Evolutionary conservation across 2,329 filamentous ascomycete genomes (phyloP).

Genomic region (Beauveria brongniartii): DNA sequence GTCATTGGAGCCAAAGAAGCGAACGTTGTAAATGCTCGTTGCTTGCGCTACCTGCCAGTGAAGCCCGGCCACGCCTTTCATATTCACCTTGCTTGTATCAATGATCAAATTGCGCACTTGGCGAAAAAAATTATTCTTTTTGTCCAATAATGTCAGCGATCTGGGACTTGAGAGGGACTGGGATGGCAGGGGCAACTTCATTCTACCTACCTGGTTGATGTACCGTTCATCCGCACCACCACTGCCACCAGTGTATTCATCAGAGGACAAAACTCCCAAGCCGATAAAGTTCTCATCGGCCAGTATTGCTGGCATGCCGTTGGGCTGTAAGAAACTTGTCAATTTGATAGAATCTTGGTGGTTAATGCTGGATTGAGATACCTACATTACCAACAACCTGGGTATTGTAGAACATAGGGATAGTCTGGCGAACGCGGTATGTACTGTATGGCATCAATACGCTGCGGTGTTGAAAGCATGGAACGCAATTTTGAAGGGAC

Average conservation of each 20-base stretch:
- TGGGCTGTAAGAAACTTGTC: constrained; percentile 25
- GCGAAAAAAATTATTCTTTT: constrained; percentile 54
- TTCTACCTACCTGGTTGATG: constrained; percentile 14
- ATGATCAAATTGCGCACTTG: constrained; percentile 55
- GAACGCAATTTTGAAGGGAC: not conserved
- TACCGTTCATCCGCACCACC: constrained; percentile 25
- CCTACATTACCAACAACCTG: constrained; percentile 3
- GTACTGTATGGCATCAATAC: not conserved
- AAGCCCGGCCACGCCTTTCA: constrained; percentile 34
- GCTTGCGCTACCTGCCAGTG: constrained; percentile 57
- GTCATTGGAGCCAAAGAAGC: constrained; percentile 35
- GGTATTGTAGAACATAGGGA: constrained; percentile 13
- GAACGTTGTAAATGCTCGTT: constrained; percentile 40
- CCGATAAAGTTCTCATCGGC: constrained; percentile 43
- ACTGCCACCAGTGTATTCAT: constrained; percentile 16
- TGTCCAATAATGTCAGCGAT: constrained; percentile 18
- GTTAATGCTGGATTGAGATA: not conserved
- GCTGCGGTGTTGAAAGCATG: not conserved
- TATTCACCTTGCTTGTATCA: constrained; percentile 34
- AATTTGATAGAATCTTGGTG: not conserved
- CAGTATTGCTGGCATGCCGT: constrained; percentile 44
- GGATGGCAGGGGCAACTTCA: not conserved
- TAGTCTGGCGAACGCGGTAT: constrained; percentile 15
- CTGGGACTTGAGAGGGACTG: not conserved
- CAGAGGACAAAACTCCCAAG: constrained; percentile 47